Conservation (phyloP, 148 eudicot species). For the Vaccinium macrocarpon region DNA sequence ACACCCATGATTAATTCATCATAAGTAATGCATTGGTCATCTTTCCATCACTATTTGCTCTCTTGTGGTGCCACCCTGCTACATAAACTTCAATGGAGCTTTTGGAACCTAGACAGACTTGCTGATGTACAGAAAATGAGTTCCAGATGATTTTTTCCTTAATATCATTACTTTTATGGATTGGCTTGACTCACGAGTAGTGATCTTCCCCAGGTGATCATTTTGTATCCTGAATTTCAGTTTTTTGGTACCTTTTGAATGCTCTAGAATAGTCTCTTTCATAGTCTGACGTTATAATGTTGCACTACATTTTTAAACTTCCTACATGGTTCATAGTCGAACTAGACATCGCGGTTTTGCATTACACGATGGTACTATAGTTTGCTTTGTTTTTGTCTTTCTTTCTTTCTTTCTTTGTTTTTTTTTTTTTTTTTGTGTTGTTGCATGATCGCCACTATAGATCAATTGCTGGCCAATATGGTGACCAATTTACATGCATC, state of each 20-base stretch:
- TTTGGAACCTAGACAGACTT: not conserved
- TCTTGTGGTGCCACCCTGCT: slow-evolving; percentile 1
- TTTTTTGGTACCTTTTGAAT: not conserved
- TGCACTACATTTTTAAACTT: not conserved
- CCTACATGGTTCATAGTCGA: not conserved
- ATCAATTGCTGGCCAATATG: not conserved
- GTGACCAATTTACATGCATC: not conserved
- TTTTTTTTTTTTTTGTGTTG: not conserved
- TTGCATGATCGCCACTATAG: not conserved
- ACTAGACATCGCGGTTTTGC: not conserved
- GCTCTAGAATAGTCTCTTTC: not conserved
- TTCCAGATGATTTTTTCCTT: not conserved
- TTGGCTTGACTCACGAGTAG: not conserved
- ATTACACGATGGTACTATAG: not conserved
- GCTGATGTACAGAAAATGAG: not conserved
- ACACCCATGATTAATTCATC: not conserved
- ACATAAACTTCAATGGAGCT: not conserved
- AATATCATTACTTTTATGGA: not conserved
- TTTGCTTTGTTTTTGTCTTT: not conserved
- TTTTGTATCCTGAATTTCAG: not conserved
- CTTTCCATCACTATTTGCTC: not conserved
- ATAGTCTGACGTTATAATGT: not conserved
- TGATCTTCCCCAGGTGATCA: not conserved
- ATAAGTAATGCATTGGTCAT: not conserved
- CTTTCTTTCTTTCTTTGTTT: not conserved